Conservation (phyloP, 345 rosid species). For the Lagerstroemia speciosa region DNA sequence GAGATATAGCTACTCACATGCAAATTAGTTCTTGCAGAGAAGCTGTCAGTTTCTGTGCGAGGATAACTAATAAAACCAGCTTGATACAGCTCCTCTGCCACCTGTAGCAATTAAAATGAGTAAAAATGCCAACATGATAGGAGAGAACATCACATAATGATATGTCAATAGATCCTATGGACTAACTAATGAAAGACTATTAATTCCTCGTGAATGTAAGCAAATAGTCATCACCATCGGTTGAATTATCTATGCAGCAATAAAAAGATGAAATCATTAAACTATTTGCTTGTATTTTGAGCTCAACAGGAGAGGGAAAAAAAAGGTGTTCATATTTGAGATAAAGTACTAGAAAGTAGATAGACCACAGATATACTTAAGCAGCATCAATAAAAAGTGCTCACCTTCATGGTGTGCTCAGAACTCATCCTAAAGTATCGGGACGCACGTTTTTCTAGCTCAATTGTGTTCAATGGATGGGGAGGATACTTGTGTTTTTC, state of each 20-base stretch:
- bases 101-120: slow-evolving; percentile 38
- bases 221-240: neutral
- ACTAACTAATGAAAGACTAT: neutral
- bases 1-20: slow-evolving; percentile 56
- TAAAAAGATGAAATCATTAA: neutral
- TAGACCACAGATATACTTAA: neutral
- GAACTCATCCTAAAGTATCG: slow-evolving; percentile 92
- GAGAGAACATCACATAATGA: slow-evolving; percentile 4
- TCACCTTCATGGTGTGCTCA: slow-evolving; percentile 91
- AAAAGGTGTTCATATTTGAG: neutral
- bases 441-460: slow-evolving; percentile 94
- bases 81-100: slow-evolving; percentile 95
- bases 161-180: neutral
- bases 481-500: slow-evolving; percentile 85
- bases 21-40: slow-evolving; percentile 81
- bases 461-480: slow-evolving; percentile 88
- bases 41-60: slow-evolving; percentile 91
- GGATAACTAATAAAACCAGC: slow-evolving; percentile 98
- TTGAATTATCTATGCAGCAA: neutral
- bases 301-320: neutral
- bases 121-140: neutral
- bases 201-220: neutral
- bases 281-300: neutral
- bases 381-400: slow-evolving; percentile 6
- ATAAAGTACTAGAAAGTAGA: neutral